Base-by-base conservation (phyloP, 305 asterid species). In the Plantago rigida region DNA sequence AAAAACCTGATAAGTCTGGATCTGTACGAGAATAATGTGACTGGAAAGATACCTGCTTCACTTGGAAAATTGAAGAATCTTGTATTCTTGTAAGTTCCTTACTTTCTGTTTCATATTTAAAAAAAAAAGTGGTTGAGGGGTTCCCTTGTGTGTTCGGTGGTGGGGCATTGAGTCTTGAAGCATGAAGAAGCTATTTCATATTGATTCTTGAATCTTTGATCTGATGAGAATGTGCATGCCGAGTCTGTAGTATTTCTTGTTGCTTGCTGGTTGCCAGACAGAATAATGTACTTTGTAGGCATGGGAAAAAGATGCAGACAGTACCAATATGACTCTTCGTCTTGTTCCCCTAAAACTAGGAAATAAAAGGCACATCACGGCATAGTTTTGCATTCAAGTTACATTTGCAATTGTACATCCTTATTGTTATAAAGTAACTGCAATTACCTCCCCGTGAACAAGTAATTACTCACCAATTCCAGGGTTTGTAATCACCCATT, bases 1-100 rank as follows among this genome's bases (percentile, higher is more conserved):
- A 90, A 84, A 84, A 84, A 73, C 86, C 78, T 90, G 67, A 84
- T 87, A 60, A 90, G 97, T 76, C 78, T 90, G 94, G 97, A 90
- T 75, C 81, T 90, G 49, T 90, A 90, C 77, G 86, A 87, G 94
- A 87, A 87, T 71, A 90, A 90, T 66, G 69, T 87, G 46, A 73
- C 96, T 9, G 96, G 97, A 57, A 65, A 65, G 46, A 78, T 89
- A 69, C 96, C 95, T 24, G 66, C 79, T 36, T 76, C 95, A 44
- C 73, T 92, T 64, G 99, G 91, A 66, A 83, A 84, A 26, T 76
- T 92, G 84, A 83, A 87, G 68, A 78, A 75, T 55, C 94, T 92
- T 7, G 91, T 87, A 49, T 85, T 89, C 75, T 70, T 90, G 97
- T 87, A 75, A 84, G 97, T 81, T 64, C 60, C 36, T 15, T 5